Base-by-base conservation (phyloP, 495 filamentous ascomycete species). In the Durotheca rogersii region DNA sequence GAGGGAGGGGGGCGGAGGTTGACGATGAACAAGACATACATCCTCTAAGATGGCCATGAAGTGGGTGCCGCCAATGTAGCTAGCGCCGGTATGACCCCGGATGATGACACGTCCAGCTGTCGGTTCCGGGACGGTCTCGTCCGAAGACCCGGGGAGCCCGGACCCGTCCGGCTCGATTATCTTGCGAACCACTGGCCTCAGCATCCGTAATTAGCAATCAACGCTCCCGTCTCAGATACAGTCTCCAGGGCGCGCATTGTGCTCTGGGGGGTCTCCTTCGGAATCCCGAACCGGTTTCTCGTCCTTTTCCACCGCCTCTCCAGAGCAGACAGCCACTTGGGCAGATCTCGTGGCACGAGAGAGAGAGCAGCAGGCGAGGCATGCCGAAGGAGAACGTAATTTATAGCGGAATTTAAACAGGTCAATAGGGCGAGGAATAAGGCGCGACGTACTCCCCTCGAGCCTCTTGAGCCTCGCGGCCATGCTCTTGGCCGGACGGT, bases 41-140 rank as follows among this genome's bases (percentile, higher is more conserved):
- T 74, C 72, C 41, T 81, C 73, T 14, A 81, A 56, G 31, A 83
- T 78, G n/a, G 78, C 75, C 59, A 79, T 72, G 64, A 77, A 80
- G 37, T 82, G 76, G 35, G 76, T 78, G 6, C 73, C 72, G 1
- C 74, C 77, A 6, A 80, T 70, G 37, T 76, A 80, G 10, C 65
- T 72, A 2, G 62, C 67, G 49, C 52, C 67, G 15, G 47, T 52
- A 18, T 68, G 61, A 4, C 69, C 59, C 6, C 71, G 53, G 9
- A 73, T 66, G 10, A 78, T 64, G 11, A 66, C 55, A 0, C 56
- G 65, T 3, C 41, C 45, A 25, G 33, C 41, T 29, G 45, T 61
- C 19, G 20, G 47, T 30, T 47, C 58, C 48, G 47, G 49, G 10
- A 6, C 18, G 39, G 20, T 39, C 33, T 35, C 47, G 10, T 64